Base-by-base conservation (phyloP, 768 basidiomycete species). In the Lentinus brumalis region DNA sequence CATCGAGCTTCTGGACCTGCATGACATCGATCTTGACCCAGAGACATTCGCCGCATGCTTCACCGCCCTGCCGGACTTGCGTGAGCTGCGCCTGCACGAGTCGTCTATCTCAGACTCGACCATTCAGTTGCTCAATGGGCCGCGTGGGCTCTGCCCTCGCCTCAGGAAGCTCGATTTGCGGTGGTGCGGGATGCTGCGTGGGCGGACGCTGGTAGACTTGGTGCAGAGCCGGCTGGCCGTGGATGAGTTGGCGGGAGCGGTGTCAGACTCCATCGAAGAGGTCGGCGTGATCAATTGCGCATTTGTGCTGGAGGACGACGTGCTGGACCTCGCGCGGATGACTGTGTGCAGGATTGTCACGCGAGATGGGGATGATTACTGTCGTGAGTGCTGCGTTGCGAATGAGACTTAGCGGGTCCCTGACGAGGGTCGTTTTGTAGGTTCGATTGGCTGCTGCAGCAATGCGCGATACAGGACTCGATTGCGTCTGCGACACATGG, bases 161-260 rank as follows among this genome's bases (percentile, higher is more conserved):
- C 79, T 87, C 45, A 67, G 69, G 45, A 73, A 73, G 50, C 68
- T 88, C 53, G 84, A 87, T 67, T 70, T 87, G 51, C 79, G 84
- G 30, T 87, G 84, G 85, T 87, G 86, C 65, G 77, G 79, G 11
- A 79, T 84, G 57, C 68, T 88, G 6, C 78, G 77, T 31, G 84
- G 85, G 18, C 70, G 67, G 2, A 80, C 81, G 21, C 71, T 87
- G 41, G 84, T 83, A 41, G 72, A 78, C 35, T 71, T 87, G 15
- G 84, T 83, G 46, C 69, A 65, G 52, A 79, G 76, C 57, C 77
- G 85, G 29, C 50, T 69, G 21, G 42, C 35, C 16, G 58, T 47
- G 35, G 60, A 56, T 30, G 64, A 54, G 39, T 12, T 53, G 14
- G 26, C 40, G 40, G 60, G 49, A 1, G 41, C 59, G 5, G 39